A percentile compares a stretch with the other conserved stretches of the same genome.
phyloP scores from a whole-genome alignment of 2,329 filamentous ascomycete genomes.

The Talaromyces sp. region DNA sequence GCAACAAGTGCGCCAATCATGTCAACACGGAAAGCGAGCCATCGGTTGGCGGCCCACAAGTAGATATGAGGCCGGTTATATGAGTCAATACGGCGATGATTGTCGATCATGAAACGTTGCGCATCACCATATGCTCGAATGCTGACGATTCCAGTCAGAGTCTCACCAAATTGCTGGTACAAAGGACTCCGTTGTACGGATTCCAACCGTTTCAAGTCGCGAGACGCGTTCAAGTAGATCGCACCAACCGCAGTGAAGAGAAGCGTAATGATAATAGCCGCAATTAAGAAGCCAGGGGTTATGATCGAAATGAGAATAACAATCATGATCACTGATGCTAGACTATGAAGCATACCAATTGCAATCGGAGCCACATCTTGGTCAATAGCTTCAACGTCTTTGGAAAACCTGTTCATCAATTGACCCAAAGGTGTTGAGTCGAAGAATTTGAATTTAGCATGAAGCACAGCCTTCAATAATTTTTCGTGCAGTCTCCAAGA shows the following conservation, averaged over 20 bases:
- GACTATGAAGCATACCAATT: slow-evolving; percentile 67
- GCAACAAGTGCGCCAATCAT: slow-evolving; percentile 84
- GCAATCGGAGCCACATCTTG: slow-evolving; percentile 93
- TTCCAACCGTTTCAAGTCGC: slow-evolving; percentile 91
- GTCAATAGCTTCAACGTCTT: slow-evolving; percentile 90
- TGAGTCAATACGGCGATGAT: slow-evolving; percentile 80
- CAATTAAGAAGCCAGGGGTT: slow-evolving; percentile 85
- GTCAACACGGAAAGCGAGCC: slow-evolving; percentile 91
- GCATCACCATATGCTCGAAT: slow-evolving; percentile 96
- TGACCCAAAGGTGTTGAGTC: slow-evolving; percentile 93
- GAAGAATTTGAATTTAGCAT: slow-evolving; percentile 96
- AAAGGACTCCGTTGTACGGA: slow-evolving; percentile 90
- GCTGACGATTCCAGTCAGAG: slow-evolving; percentile 87
- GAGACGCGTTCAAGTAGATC: slow-evolving; percentile 89
- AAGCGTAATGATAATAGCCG: slow-evolving; percentile 76
- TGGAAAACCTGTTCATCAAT: slow-evolving; percentile 97
- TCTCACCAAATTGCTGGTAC: slow-evolving; percentile 98
- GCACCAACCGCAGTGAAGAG: slow-evolving; percentile 79
- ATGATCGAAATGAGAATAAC: slow-evolving; percentile 82
- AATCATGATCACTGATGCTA: slow-evolving; percentile 74
- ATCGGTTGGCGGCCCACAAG: slow-evolving; percentile 93
- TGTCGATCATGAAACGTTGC: slow-evolving; percentile 87
- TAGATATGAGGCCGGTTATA: slow-evolving; percentile 94
- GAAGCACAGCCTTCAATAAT: slow-evolving; percentile 73
- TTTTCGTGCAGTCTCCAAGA: slow-evolving; percentile 78